Evolutionary conservation across 352 stramenopile genomes (phyloP).

Genomic region (Pythium monospermum): DNA sequence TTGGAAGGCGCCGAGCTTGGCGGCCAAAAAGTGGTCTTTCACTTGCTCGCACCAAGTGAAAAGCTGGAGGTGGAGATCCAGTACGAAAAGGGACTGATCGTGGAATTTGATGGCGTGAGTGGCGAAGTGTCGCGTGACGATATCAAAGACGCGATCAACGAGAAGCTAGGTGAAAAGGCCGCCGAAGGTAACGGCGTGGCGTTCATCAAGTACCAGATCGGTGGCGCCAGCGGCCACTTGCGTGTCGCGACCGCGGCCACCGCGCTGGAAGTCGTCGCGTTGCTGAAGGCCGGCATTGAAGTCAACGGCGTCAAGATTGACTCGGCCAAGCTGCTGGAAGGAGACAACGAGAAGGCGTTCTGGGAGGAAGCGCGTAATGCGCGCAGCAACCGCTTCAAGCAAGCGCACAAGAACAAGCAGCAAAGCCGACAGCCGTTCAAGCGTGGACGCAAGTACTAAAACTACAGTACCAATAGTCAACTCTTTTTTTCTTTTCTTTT

Average conservation of each 20-base stretch:
- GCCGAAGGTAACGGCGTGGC: conserved; percentile 55
- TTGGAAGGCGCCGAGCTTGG: conserved; percentile 53
- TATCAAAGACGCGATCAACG: conserved; percentile 85
- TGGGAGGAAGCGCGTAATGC: conserved; percentile 72
- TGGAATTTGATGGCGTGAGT: conserved; percentile 75
- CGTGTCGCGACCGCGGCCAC: conserved; percentile 55
- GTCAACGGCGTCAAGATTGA: conserved; percentile 64
- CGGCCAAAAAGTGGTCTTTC: conserved; percentile 74
- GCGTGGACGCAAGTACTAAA: conserved; percentile 28
- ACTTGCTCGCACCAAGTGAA: conserved; percentile 64
- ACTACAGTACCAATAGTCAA: conserved; percentile 10
- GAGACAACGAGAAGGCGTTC: conserved; percentile 83
- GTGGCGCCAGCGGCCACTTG: conserved; percentile 59
- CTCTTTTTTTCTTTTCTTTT: no score
- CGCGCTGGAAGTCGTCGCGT: conserved; percentile 54
- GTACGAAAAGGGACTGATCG: conserved; percentile 84
- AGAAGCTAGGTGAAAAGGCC: conserved; percentile 71
- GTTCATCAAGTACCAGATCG: conserved; percentile 86
- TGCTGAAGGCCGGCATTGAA: conserved; percentile 64
- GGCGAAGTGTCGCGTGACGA: conserved; percentile 77
- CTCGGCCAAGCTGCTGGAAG: conserved; percentile 50
- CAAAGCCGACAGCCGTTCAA: conserved; percentile 57
- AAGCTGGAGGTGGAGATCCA: conserved; percentile 72
- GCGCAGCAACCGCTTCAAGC: conserved; percentile 76
- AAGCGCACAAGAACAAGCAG: conserved; percentile 69